Evolutionary conservation across 768 basidiomycete species (phyloP), one percentile per base, ranked within the genome.

Genomic region (Leccinum disarticulatum): DNA sequence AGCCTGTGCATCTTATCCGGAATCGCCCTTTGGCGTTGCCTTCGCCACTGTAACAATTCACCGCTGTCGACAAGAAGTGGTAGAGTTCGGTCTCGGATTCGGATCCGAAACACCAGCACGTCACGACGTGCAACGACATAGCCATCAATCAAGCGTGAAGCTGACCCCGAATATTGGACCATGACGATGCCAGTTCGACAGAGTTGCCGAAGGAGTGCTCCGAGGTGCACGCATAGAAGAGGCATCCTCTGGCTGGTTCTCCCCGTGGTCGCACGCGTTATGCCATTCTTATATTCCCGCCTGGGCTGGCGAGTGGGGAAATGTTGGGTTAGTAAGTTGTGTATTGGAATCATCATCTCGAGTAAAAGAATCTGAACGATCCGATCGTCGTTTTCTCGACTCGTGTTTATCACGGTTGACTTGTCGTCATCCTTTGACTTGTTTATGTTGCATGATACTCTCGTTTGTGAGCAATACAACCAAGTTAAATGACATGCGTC

Each of bases 11-110:
- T 33, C 31, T 10, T 31, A 3, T 31, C 31, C 31, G 65, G 60
- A n/a, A 66, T 52, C 41, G 65, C 75, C 63, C 5, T 64, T 63
- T 46, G 61, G 62, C 9, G 57, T 63, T 19, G 25, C 47, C 25
- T 48, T 48, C 14, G 22, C 47, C 4, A 48, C 22, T 8, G 47
- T 48, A 22, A 36, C 52, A 33, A 57, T 56, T 19, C 46, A 31
- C 4, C 4, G 19, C 6, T 33, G 31, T 33, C 11, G 6, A 15
- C 35, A 13, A 33, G 11, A 33, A 31, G 10, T 31, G 4, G 5
- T 28, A 5, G 4, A 5, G 36, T 15, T 38, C 36, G 36, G 36
- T 1, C 15, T n/a, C 4, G 3, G 36, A 52, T 2, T 43, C 41
- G n/a, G n/a, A 46, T 11, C 4, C 61, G 22, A 53, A 5, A 6